A percentile compares a stretch with the other conserved stretches of the same genome.
phyloP scores from a whole-genome alignment of 148 eudicot genomes.

The Arctostaphylos glauca region DNA sequence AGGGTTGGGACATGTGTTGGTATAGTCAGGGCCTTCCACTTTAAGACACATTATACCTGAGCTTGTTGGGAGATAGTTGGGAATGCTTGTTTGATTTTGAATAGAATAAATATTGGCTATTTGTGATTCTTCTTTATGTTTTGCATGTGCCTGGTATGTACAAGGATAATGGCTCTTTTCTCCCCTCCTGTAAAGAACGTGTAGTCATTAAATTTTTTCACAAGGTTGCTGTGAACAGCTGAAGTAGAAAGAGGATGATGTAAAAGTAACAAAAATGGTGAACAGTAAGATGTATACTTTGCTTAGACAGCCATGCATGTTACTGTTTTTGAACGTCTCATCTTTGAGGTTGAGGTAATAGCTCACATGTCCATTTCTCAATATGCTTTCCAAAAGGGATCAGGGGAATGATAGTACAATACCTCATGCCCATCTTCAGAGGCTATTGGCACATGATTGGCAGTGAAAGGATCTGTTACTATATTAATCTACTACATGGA shows the following conservation, averaged over 20 bases:
- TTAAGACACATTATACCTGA: background rate
- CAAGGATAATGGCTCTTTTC: background rate
- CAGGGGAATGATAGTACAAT: background rate
- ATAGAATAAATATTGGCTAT: background rate
- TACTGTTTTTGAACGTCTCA: slow-evolving; percentile 10
- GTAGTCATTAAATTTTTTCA: background rate
- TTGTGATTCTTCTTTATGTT: background rate
- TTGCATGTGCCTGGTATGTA: background rate
- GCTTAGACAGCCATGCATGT: background rate
- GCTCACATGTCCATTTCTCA: slow-evolving; percentile 1
- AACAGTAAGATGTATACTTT: background rate
- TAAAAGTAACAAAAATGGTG: background rate
- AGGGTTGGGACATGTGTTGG: background rate
- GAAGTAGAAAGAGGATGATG: background rate
- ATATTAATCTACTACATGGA: background rate
- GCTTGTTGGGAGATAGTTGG: background rate
- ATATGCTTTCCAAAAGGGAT: background rate
- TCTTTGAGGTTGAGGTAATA: background rate
- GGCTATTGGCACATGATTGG: background rate
- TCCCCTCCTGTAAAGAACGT: too few species aligned
- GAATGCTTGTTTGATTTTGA: background rate
- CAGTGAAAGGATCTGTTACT: background rate
- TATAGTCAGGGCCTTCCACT: background rate
- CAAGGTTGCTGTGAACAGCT: background rate
- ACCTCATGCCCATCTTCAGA: background rate